These are phyloP conservation scores for Phytophthora uliginosa DNA, from an alignment of 352 stramenopile genomes.

Conservation along the genomic window DNA sequence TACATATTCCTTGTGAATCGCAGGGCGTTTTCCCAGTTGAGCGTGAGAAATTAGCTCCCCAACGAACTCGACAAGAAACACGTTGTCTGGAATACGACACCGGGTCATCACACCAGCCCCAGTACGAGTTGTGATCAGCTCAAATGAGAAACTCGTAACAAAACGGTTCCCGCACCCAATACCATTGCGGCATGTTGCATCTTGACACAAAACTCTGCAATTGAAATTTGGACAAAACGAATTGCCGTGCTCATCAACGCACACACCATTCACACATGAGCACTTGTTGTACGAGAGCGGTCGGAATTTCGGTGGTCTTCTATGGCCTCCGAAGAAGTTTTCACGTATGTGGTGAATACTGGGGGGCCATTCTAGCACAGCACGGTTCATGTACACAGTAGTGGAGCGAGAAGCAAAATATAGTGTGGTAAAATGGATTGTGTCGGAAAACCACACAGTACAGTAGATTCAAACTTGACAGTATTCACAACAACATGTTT, in stretches of 20 bases:
- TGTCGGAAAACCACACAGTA: too few relatives aligned
- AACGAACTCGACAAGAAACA: slow-evolving; percentile 7
- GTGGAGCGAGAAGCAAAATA: too few relatives aligned
- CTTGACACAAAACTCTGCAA: neutral
- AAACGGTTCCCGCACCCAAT: slow-evolving; percentile 12
- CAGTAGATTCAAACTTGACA: too few relatives aligned
- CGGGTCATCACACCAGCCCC: neutral
- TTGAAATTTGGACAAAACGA: neutral
- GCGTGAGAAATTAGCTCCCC: neutral
- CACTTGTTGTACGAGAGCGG: neutral
- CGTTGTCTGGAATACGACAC: neutral
- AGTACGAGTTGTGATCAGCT: neutral
- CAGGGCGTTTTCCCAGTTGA: neutral
- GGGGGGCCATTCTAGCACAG: too few relatives aligned
- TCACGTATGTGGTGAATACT: too few relatives aligned
- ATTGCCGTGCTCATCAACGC: neutral
- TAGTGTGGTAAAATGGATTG: too few relatives aligned
- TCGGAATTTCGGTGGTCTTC: too few relatives aligned
- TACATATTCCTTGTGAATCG: neutral
- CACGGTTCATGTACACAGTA: too few relatives aligned
- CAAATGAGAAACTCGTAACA: neutral
- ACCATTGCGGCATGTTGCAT: neutral
- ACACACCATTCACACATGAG: neutral
- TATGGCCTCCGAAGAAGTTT: too few relatives aligned
- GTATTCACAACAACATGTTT: too few relatives aligned